Conservation (phyloP, 495 filamentous ascomycete genomes). For the Delitschia confertaspora region DNA sequence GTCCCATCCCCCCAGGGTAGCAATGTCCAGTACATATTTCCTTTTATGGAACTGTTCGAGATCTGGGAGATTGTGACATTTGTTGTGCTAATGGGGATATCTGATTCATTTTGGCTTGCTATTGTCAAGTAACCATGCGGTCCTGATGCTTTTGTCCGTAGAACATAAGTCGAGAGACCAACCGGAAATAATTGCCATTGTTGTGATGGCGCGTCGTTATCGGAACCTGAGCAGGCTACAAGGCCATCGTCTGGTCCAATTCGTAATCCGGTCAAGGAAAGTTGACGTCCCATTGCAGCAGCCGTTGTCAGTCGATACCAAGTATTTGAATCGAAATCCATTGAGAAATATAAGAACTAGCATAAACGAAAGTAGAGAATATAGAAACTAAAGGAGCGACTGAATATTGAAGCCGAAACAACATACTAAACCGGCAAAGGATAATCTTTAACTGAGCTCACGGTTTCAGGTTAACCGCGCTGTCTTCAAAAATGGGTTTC, state of each 20-base stretch:
- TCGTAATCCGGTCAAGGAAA: constrained; percentile 2
- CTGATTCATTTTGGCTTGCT: background rate
- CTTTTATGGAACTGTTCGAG: background rate
- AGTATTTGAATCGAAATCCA: constrained; percentile 1
- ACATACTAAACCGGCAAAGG: too few species aligned
- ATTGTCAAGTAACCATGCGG: constrained; percentile 2
- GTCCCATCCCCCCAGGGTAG: constrained; percentile 2
- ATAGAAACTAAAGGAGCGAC: too few species aligned
- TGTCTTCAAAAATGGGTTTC: too few species aligned
- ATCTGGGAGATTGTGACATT: constrained; percentile 1
- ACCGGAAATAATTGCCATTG: constrained; percentile 8
- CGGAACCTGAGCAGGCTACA: background rate
- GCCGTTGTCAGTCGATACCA: constrained; percentile 6
- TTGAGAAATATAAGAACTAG: background rate
- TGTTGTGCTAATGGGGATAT: background rate
- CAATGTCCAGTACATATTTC: constrained; percentile 2
- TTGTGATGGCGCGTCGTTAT: constrained; percentile 2
- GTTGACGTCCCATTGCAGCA: background rate
- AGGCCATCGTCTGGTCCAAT: background rate
- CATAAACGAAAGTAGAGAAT: constrained; percentile 5
- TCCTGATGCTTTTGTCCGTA: constrained; percentile 4
- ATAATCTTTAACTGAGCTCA: too few species aligned
- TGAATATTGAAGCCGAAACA: too few species aligned
- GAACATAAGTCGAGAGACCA: background rate
- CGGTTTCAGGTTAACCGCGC: too few species aligned